A percentile compares a stretch with the other conserved stretches of the same genome.
phyloP scores from a whole-genome alignment of 2,329 filamentous ascomycete species.

The Stachybotrys elegans region DNA sequence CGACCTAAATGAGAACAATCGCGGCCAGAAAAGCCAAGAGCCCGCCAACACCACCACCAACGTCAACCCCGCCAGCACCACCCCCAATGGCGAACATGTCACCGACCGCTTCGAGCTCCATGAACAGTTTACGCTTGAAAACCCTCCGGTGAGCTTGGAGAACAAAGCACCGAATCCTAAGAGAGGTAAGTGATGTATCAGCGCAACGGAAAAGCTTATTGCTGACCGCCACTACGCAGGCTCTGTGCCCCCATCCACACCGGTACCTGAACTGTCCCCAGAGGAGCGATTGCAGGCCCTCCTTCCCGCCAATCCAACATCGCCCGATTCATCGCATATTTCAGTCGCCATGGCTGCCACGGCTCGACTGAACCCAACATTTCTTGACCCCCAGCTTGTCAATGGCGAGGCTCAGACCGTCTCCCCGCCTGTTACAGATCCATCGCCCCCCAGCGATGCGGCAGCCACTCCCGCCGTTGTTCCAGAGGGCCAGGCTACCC shows the following conservation, averaged over 20 bases:
- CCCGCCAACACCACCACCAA: constrained; percentile 22
- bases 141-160: constrained; percentile 48
- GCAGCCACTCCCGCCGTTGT: constrained; percentile 16
- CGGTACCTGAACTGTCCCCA: constrained; percentile 31
- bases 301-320: constrained; percentile 28
- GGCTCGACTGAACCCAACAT: constrained; percentile 48
- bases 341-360: constrained; percentile 53
- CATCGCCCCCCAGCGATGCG: constrained; percentile 14
- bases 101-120: constrained; percentile 47
- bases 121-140: constrained; percentile 54
- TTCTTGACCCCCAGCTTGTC: constrained; percentile 48
- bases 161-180: constrained; percentile 17
- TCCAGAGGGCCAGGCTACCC: constrained; percentile 21
- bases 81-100: constrained; percentile 16
- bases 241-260: constrained; percentile 17
- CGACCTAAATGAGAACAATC: constrained; percentile 58
- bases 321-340: constrained; percentile 42
- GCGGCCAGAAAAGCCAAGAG: constrained; percentile 36
- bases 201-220: neutral
- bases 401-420: constrained; percentile 22
- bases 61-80: constrained; percentile 20
- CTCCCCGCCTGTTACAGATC: constrained; percentile 21
- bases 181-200: constrained; percentile 14
- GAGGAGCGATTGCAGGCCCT: constrained; percentile 48
- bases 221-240: constrained; percentile 11